phyloP scores from a whole-genome alignment of 495 filamentous ascomycete genomes.

The Penicillium roqueforti region DNA sequence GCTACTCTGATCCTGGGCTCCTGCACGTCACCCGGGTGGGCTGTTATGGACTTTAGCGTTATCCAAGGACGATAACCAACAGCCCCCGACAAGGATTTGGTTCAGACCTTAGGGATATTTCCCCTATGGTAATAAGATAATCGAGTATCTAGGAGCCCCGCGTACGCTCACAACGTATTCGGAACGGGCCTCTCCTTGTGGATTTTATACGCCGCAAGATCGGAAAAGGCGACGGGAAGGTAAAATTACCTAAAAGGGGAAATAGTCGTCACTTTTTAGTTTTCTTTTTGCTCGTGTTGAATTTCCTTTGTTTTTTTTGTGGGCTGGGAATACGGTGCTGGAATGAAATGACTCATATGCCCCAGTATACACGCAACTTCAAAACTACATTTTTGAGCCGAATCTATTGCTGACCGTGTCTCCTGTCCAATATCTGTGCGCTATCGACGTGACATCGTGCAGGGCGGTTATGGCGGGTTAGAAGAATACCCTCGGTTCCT shows the following conservation, averaged over 20 bases:
- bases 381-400: neutral
- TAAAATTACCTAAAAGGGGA: neutral
- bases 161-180: neutral
- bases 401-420: neutral
- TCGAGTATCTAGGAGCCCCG: neutral
- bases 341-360: neutral
- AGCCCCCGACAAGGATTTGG: neutral
- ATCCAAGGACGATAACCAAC: neutral
- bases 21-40: constrained; percentile 7
- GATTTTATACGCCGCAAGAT: neutral
- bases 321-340: neutral
- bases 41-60: neutral
- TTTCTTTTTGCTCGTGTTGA: neutral
- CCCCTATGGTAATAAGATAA: neutral
- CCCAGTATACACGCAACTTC: neutral
- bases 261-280: neutral
- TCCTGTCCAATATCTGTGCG: constrained; percentile 10
- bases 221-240: neutral
- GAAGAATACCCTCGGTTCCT: neutral
- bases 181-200: neutral
- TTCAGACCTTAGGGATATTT: constrained; percentile 8
- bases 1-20: neutral
- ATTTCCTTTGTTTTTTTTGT: neutral
- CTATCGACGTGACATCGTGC: constrained; percentile 11
- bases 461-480: constrained; percentile 30